A percentile compares a stretch with the other conserved stretches of the same genome.
phyloP scores from a whole-genome alignment of 306 rosid genomes.

The Prunus armeniaca region DNA sequence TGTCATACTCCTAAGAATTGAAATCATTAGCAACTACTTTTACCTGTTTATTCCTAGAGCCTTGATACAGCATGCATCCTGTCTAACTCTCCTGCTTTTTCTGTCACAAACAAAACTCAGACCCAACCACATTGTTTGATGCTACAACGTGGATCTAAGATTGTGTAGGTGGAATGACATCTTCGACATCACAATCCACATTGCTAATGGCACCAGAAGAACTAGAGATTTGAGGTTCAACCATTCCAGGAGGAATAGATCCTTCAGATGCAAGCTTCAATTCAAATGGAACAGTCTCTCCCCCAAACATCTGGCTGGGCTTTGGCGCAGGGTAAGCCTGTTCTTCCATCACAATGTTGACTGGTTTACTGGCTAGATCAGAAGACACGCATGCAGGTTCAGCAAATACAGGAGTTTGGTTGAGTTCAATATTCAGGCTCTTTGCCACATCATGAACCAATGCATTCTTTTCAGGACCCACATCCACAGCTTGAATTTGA shows the following conservation, averaged over 20 bases:
- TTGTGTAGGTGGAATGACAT: constrained; percentile 29
- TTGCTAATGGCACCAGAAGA: constrained; percentile 24
- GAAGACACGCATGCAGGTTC: constrained; percentile 25
- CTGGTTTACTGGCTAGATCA: constrained; percentile 19
- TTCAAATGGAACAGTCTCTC: constrained; percentile 10
- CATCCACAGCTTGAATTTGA: constrained; percentile 20
- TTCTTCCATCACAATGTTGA: constrained; percentile 27
- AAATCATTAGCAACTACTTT: constrained; percentile 1
- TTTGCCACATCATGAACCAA: constrained; percentile 26
- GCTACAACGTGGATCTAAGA: constrained; percentile 21
- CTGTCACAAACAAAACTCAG: constrained; percentile 11
- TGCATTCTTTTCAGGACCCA: constrained; percentile 28
- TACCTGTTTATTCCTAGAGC: constrained; percentile 19
- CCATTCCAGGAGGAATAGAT: constrained; percentile 16
- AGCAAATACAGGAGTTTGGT: constrained; percentile 28
- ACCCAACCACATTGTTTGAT: constrained; percentile 11
- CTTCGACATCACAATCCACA: constrained; percentile 22
- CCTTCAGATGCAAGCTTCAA: constrained; percentile 22
- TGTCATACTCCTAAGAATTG: constrained; percentile 5
- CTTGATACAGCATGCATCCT: not conserved
- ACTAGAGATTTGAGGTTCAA: constrained; percentile 23
- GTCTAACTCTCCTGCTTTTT: not conserved
- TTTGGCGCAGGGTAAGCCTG: constrained; percentile 15
- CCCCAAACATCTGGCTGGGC: constrained; percentile 1
- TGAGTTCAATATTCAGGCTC: constrained; percentile 31